These are phyloP conservation scores for Aristolochia californica DNA, from an alignment of 164 flowering plant species.

Conservation along the genomic window DNA sequence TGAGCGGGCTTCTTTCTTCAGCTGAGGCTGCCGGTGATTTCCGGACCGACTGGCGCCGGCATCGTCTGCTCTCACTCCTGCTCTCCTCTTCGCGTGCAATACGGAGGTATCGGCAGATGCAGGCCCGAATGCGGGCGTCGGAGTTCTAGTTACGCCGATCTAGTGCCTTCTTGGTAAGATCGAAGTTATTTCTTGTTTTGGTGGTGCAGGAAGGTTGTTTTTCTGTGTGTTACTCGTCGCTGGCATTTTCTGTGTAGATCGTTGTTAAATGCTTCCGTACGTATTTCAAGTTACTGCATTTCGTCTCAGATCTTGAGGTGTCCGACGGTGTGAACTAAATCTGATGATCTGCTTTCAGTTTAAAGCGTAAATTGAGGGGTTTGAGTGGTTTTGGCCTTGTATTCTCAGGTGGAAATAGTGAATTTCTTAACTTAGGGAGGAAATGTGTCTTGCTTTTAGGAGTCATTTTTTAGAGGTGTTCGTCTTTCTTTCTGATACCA, in stretches of 20 bases:
- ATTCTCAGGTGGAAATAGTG: no score
- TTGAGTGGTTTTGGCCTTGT: no score
- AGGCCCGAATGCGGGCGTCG: no score
- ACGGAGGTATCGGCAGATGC: no score
- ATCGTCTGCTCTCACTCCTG: neutral
- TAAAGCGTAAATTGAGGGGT: no score
- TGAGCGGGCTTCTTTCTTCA: neutral
- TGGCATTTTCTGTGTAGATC: slow-evolving; percentile 1
- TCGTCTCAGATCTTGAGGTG: neutral
- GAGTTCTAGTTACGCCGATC: neutral
- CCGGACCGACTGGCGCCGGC: neutral
- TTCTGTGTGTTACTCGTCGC: neutral
- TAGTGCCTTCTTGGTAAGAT: slow-evolving; percentile 5
- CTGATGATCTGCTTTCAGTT: no score
- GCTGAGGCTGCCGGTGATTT: neutral
- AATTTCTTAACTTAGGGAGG: no score
- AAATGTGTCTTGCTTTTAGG: no score
- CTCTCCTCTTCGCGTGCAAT: neutral
- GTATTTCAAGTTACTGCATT: slow-evolving; percentile 1
- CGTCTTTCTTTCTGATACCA: no score
- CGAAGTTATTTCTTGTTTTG: neutral
- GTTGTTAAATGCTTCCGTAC: neutral
- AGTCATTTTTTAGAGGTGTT: no score
- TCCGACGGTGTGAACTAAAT: no score
- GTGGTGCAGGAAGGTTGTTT: neutral